These are phyloP conservation scores for Aspergillus neoniger DNA, from an alignment of 2,329 filamentous ascomycete species.

Conservation along the genomic window DNA sequence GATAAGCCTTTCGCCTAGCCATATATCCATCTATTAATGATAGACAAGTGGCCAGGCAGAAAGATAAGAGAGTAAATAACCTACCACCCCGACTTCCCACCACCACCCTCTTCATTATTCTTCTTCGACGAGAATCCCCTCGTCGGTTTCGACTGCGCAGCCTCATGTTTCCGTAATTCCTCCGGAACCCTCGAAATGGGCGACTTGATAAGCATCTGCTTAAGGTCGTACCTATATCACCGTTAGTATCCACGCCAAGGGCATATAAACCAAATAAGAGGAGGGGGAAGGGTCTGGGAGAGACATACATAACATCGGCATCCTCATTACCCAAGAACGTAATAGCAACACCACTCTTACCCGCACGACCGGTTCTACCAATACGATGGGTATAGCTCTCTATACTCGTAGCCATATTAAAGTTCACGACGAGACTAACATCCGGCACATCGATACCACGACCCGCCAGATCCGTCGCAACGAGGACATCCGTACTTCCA, in stretches of 20 bases:
- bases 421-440: constrained; percentile 92
- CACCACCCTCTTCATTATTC: constrained; percentile 38
- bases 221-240: constrained; percentile 68
- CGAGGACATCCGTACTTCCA: constrained; percentile 80
- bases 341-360: constrained; percentile 93
- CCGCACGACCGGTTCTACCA: constrained; percentile 93
- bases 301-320: constrained; percentile 76
- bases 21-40: not conserved
- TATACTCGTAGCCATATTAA: constrained; percentile 95
- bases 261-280: no score
- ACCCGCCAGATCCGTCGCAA: constrained; percentile 92
- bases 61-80: not conserved
- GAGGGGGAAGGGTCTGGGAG: no score
- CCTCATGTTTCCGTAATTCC: constrained; percentile 84
- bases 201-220: constrained; percentile 93
- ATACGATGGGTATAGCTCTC: constrained; percentile 97
- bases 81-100: constrained; percentile 40
- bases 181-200: constrained; percentile 86
- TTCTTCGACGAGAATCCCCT: constrained; percentile 48
- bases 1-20: not conserved
- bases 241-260: no score
- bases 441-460: constrained; percentile 97
- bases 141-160: constrained; percentile 79
- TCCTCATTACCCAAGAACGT: constrained; percentile 95
- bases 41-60: not conserved